Conservation (phyloP, 2,329 filamentous ascomycete genomes). For the Ambrosiella cleistominuta region DNA sequence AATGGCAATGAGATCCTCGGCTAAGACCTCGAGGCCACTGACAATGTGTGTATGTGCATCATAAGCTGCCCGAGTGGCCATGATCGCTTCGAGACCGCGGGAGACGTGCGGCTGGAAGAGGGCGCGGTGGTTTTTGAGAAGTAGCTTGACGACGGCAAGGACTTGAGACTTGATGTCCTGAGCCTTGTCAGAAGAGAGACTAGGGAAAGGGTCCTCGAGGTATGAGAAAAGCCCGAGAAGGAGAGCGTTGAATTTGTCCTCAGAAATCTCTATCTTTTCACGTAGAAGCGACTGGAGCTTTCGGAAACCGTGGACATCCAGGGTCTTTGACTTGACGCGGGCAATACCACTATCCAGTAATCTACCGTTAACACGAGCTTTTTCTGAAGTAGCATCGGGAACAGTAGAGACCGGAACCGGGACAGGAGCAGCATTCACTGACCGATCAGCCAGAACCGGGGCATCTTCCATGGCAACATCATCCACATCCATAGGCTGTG, state of each 20-base stretch:
- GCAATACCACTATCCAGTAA: conserved; percentile 58
- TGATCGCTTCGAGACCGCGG: conserved; percentile 47
- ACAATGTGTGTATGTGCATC: conserved; percentile 56
- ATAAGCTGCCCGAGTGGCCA: conserved; percentile 46
- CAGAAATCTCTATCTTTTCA: conserved; percentile 44
- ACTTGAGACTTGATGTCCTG: conserved; percentile 60
- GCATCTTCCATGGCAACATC: conserved; percentile 4
- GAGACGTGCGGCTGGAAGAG: conserved; percentile 51
- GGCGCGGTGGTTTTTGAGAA: conserved; percentile 49
- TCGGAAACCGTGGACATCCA: conserved; percentile 70
- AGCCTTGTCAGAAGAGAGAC: conserved; percentile 42
- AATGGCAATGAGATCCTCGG: conserved; percentile 51
- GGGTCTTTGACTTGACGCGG: conserved; percentile 49
- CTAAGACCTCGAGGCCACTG: conserved; percentile 54
- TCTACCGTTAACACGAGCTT: conserved; percentile 37
- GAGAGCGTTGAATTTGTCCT: conserved; percentile 52
- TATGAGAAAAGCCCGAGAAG: conserved; percentile 53
- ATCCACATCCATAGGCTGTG: neutral
- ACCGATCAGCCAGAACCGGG: conserved; percentile 15
- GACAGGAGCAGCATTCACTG: conserved; percentile 32
- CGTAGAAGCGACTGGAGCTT: conserved; percentile 60
- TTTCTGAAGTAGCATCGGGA: conserved; percentile 23
- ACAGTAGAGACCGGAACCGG: neutral
- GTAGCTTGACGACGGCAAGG: conserved; percentile 53
- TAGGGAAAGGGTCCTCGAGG: conserved; percentile 42